These are phyloP conservation scores for Penicillium occitanis DNA, from an alignment of 2,329 filamentous ascomycete genomes.

Conservation along the genomic window DNA sequence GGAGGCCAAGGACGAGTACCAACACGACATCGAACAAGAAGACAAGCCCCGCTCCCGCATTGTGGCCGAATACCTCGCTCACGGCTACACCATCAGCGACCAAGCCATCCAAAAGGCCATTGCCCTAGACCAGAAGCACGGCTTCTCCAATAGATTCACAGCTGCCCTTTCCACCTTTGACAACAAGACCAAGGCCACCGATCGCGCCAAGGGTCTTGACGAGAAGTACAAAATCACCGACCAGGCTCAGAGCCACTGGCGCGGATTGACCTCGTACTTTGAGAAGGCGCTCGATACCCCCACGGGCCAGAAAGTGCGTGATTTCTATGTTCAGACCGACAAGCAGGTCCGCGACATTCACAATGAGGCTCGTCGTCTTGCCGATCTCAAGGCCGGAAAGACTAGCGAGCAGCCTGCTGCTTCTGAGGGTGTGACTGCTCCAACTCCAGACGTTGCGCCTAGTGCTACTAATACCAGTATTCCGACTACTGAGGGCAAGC, in stretches of 20 bases:
- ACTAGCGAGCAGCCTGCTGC: slow-evolving; percentile 33
- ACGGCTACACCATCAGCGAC: slow-evolving; percentile 83
- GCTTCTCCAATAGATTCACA: slow-evolving; percentile 78
- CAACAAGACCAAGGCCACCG: slow-evolving; percentile 79
- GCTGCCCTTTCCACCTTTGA: slow-evolving; percentile 74
- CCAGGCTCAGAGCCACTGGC: slow-evolving; percentile 66
- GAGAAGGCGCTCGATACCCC: slow-evolving; percentile 87
- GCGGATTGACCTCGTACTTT: slow-evolving; percentile 81
- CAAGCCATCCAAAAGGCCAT: slow-evolving; percentile 78
- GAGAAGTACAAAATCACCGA: slow-evolving; percentile 77
- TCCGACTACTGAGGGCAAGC: slow-evolving; percentile 13
- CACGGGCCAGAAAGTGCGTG: slow-evolving; percentile 80
- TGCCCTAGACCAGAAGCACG: slow-evolving; percentile 84
- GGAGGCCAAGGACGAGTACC: slow-evolving; percentile 53
- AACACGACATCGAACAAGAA: slow-evolving; percentile 80
- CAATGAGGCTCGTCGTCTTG: slow-evolving; percentile 81
- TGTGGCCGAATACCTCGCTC: slow-evolving; percentile 91
- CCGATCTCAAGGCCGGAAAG: slow-evolving; percentile 73
- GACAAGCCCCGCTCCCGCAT: slow-evolving; percentile 95
- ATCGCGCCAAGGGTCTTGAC: slow-evolving; percentile 81
- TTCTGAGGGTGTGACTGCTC: slow-evolving; percentile 25
- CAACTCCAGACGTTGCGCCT: slow-evolving; percentile 30
- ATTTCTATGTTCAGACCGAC: slow-evolving; percentile 81
- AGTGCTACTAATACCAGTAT: slow-evolving; percentile 22
- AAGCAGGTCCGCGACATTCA: slow-evolving; percentile 95